Conservation (phyloP, 495 filamentous ascomycete genomes). For the Aspergillus saccharolyticus region DNA sequence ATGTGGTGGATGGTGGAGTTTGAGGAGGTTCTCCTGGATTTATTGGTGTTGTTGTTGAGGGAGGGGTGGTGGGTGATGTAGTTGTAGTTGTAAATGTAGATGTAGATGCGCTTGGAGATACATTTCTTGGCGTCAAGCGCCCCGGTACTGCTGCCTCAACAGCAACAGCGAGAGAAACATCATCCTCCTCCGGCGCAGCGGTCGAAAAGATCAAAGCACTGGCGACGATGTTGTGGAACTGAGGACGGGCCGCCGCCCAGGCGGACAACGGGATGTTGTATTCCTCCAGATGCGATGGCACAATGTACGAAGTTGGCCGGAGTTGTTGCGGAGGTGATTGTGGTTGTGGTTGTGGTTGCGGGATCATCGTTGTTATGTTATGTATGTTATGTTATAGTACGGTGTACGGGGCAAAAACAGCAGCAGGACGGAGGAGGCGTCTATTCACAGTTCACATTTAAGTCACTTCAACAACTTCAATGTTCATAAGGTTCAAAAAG, state of each 20-base stretch:
- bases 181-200: neutral
- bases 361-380: too few species aligned
- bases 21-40: neutral
- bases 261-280: slow-evolving; percentile 32
- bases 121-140: too few species aligned
- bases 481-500: too few species aligned
- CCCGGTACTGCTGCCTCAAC: too few species aligned
- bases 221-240: slow-evolving; percentile 33
- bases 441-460: too few species aligned
- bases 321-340: neutral
- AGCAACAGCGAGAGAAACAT: neutral
- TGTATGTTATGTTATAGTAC: too few species aligned
- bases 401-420: too few species aligned
- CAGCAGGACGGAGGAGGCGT: too few species aligned
- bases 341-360: too few species aligned
- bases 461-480: too few species aligned
- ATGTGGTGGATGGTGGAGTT: neutral
- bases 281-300: slow-evolving; percentile 35
- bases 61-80: neutral
- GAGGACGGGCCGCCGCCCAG: slow-evolving; percentile 29
- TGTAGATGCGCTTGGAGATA: neutral
- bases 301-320: slow-evolving; percentile 15
- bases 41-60: neutral
- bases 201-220: slow-evolving; percentile 42
- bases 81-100: neutral